These are phyloP conservation scores for Lactarius deliciosus DNA, from an alignment of 768 basidiomycete species.

Conservation along the genomic window DNA sequence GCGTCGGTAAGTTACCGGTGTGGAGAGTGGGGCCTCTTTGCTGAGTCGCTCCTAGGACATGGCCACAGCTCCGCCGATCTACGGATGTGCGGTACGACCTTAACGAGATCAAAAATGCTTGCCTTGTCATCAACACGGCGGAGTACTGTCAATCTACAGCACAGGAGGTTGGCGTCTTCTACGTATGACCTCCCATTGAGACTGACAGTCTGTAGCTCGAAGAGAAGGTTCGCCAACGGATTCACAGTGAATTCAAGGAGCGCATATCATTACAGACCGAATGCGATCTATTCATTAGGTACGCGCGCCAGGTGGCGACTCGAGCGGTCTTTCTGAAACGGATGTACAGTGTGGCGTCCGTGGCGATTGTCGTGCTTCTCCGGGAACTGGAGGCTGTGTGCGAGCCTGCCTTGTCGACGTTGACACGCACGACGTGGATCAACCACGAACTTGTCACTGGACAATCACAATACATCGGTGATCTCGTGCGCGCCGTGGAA, in stretches of 20 bases:
- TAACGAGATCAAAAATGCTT: constrained; percentile 75
- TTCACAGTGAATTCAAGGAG: constrained; percentile 72
- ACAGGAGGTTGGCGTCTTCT: constrained; percentile 54
- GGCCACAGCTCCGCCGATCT: constrained; percentile 58
- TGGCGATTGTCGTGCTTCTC: constrained; percentile 75
- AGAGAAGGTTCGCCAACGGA: constrained; percentile 83
- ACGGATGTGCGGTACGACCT: constrained; percentile 76
- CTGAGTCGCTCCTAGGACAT: constrained; percentile 38
- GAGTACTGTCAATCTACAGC: constrained; percentile 96
- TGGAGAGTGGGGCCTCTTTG: constrained; percentile 1
- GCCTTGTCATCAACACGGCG: constrained; percentile 92
- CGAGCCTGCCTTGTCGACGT: constrained; percentile 74
- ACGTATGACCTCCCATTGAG: neutral
- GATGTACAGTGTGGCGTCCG: constrained; percentile 68
- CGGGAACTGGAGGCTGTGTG: constrained; percentile 83
- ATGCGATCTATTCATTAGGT: constrained; percentile 89
- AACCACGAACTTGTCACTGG: constrained; percentile 81
- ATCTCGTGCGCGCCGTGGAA: constrained; percentile 72
- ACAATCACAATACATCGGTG: constrained; percentile 76
- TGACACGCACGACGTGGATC: constrained; percentile 79
- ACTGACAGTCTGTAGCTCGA: constrained; percentile 61
- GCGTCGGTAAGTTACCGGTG: constrained; percentile 55
- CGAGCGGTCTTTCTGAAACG: neutral
- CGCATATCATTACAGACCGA: constrained; percentile 82
- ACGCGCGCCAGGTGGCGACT: constrained; percentile 32